Conservation (phyloP, 345 rosid species). For the Angophora floribunda region DNA sequence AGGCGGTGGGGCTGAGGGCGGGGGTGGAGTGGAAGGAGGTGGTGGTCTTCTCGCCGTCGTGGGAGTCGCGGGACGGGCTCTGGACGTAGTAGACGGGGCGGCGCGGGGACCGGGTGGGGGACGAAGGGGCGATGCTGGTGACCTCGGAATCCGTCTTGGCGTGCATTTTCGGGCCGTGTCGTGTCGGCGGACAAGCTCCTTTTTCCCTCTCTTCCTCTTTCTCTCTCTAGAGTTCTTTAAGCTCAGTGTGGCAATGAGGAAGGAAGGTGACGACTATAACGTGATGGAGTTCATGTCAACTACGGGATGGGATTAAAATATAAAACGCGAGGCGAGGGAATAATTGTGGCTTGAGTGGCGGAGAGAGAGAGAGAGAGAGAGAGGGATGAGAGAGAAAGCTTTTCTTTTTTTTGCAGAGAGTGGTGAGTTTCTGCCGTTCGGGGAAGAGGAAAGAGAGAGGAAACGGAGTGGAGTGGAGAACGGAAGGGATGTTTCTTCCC, state of each 20-base stretch:
- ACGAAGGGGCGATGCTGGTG: slow-evolving; percentile 83
- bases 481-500: not conserved
- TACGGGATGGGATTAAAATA: not conserved
- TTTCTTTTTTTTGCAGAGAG: not conserved
- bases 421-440: not conserved
- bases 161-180: slow-evolving; percentile 38
- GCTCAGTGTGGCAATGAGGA: not conserved
- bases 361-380: not conserved
- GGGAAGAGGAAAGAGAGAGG: not conserved
- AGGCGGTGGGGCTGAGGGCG: slow-evolving; percentile 74
- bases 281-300: not conserved
- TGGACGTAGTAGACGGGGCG: slow-evolving; percentile 90
- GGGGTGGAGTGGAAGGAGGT: slow-evolving; percentile 98
- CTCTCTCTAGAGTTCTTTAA: not conserved
- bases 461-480: not conserved
- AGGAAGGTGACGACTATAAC: not conserved
- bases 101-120: slow-evolving; percentile 88
- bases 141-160: slow-evolving; percentile 98
- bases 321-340: not conserved
- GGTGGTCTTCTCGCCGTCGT: slow-evolving; percentile 95
- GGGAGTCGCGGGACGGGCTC: slow-evolving; percentile 92
- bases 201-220: not conserved
- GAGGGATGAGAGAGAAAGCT: not conserved
- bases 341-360: not conserved
- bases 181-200: not conserved